Evolutionary conservation across 495 filamentous ascomycete genomes (phyloP).

Genomic region (Xanthoparmelia taractica): DNA sequence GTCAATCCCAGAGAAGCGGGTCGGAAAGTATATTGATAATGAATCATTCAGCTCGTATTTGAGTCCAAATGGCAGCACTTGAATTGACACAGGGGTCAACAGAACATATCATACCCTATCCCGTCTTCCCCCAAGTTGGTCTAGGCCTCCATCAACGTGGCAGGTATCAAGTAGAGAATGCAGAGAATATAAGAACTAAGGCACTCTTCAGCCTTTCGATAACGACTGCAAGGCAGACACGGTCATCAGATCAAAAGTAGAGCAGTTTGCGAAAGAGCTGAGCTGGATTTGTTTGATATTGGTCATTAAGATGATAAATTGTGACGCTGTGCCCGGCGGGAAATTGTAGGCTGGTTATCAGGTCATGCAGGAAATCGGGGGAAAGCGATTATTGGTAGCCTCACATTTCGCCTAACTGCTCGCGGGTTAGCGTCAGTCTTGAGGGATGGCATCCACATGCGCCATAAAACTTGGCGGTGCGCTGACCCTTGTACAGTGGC

Average conservation of each 20-base stretch:
- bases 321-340: neutral
- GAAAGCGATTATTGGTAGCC: neutral
- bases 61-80: neutral
- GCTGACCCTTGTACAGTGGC: no score
- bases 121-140: neutral
- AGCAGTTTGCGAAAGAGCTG: neutral
- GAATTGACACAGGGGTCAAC: neutral
- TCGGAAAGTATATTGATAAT: no score
- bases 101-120: neutral
- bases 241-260: neutral
- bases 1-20: neutral
- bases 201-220: neutral
- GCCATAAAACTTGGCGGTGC: neutral
- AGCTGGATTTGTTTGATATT: neutral
- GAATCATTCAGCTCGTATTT: neutral
- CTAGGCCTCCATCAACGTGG: neutral
- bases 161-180: neutral
- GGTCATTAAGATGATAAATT: neutral
- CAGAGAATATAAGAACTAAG: neutral
- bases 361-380: neutral
- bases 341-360: neutral
- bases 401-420: neutral
- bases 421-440: no score
- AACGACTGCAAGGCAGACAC: neutral
- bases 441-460: neutral